These are phyloP conservation scores for Lachnellula suecica DNA, from an alignment of 2,329 filamentous ascomycete species.

Conservation along the genomic window DNA sequence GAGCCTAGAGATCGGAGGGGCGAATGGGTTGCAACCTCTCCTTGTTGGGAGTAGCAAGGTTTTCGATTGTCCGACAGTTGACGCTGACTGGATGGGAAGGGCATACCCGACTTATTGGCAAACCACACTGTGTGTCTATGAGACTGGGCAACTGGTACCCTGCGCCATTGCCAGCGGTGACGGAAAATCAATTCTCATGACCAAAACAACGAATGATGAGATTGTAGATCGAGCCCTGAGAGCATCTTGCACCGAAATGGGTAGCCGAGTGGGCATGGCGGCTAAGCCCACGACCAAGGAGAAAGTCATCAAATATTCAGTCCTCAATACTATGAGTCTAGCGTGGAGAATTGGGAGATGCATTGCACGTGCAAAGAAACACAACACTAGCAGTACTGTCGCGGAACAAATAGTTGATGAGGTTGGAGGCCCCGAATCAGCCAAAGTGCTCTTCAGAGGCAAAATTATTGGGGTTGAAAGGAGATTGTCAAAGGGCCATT, in stretches of 20 bases:
- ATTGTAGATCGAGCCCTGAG: conserved; percentile 43
- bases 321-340: conserved; percentile 41
- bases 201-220: conserved; percentile 38
- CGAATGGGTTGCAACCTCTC: conserved; percentile 34
- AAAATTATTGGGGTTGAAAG: conserved; percentile 63
- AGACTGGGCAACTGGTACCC: conserved; percentile 39
- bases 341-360: conserved; percentile 56
- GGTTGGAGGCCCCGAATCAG: conserved; percentile 52
- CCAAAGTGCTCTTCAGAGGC: conserved; percentile 59
- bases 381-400: conserved; percentile 51
- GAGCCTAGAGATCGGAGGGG: conserved; percentile 45
- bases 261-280: conserved; percentile 39
- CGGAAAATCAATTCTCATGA: conserved; percentile 44
- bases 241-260: conserved; percentile 41
- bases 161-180: conserved; percentile 45
- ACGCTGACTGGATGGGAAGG: conserved; percentile 46
- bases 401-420: conserved; percentile 59
- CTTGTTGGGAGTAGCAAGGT: conserved; percentile 27
- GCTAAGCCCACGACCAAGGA: conserved; percentile 39
- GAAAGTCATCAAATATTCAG: conserved; percentile 35
- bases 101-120: conserved; percentile 47
- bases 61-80: conserved; percentile 39
- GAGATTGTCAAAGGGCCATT: conserved; percentile 54
- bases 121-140: conserved; percentile 43
- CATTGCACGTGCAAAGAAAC: conserved; percentile 48